Evolutionary conservation across 306 rosid species (phyloP), one percentile per base, ranked within the genome.

Genomic region (Malus sylvestris): DNA sequence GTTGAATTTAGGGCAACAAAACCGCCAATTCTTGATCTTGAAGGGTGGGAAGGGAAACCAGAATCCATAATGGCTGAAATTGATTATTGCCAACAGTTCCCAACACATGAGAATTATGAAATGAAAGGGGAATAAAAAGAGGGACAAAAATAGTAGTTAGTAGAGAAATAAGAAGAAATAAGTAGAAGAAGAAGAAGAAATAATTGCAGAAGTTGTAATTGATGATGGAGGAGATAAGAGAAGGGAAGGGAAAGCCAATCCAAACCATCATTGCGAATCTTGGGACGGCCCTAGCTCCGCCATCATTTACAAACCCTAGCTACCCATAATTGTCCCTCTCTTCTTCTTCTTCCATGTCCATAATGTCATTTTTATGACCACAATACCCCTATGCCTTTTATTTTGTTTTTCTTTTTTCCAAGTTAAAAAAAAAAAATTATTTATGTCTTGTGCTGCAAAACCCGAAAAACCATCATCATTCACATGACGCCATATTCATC

Each of bases 251-350:
- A 89, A 86, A 93, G 87, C 98, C 98, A 92, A 96, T 91, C 99
- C 97, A 83, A 82, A 87, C 88, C 97, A 96, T 96, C 90, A 96
- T 96, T 96, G 98, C 98, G 96, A 85, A 96, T 92, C 97, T 92
- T 92, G 91, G 93, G 91, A 89, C 86, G 97, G 87, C 92, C 93
- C 91, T 90, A 92, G 97, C 93, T 22, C 91, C 96, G 85, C 93
- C 97, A 92, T 95, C 99, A 96, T 95, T 92, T 89, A 52, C 81
- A 89, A 79, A 79, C 87, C 86, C 92, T 95, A 86, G 87, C 53
- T 95, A 86, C 85, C 53, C 65, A 92, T 91, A 80, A 90, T 89
- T 89, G 85, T 85, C 86, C 85, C 88, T 78, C 55, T 5, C 3
- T 18, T 61, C 66, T 78, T 27, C 66, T 78, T 71, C 84, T 15